A percentile compares a stretch with the other conserved stretches of the same genome.
These are phyloP conservation scores for Urtica urens DNA, from an alignment of 306 rosid species.

Conservation along the genomic window DNA sequence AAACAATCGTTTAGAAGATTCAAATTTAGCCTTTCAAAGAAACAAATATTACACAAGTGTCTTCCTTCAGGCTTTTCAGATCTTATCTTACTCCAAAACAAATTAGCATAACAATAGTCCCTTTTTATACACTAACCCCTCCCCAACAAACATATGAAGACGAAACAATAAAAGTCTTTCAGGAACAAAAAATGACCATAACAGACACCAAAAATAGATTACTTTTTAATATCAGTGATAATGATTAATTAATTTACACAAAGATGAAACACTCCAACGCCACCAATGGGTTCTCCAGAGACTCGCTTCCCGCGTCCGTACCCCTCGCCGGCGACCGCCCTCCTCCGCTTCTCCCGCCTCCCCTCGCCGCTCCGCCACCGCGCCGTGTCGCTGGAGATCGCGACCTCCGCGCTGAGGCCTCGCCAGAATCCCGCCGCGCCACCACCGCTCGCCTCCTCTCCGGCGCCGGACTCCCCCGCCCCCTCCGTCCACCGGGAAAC, in stretches of 20 bases:
- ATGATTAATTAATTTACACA: slow-evolving; percentile 43
- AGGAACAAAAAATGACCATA: neutral
- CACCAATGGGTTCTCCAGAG: slow-evolving; percentile 60
- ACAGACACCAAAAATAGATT: too few relatives aligned
- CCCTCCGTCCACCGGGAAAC: slow-evolving; percentile 21
- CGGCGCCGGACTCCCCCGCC: slow-evolving; percentile 28
- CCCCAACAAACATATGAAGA: neutral
- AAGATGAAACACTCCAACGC: slow-evolving; percentile 91
- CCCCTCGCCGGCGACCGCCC: slow-evolving; percentile 14
- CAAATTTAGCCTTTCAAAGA: too few relatives aligned
- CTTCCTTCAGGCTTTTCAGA: too few relatives aligned
- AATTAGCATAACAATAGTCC: too few relatives aligned
- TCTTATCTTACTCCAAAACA: too few relatives aligned
- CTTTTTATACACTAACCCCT: too few relatives aligned
- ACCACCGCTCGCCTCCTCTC: slow-evolving; percentile 15
- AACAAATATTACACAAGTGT: too few relatives aligned
- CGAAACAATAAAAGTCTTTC: neutral
- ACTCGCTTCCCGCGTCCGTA: slow-evolving; percentile 25
- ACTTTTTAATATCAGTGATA: too few relatives aligned
- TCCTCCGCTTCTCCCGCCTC: slow-evolving; percentile 14
- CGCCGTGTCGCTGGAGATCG: slow-evolving; percentile 53
- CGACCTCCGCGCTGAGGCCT: slow-evolving; percentile 29
- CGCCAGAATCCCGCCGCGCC: slow-evolving; percentile 33
- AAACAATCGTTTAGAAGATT: too few relatives aligned
- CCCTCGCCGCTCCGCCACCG: slow-evolving; percentile 17